Conservation (phyloP, 805 yeast species). For the Suhomyces xylopsoci region DNA sequence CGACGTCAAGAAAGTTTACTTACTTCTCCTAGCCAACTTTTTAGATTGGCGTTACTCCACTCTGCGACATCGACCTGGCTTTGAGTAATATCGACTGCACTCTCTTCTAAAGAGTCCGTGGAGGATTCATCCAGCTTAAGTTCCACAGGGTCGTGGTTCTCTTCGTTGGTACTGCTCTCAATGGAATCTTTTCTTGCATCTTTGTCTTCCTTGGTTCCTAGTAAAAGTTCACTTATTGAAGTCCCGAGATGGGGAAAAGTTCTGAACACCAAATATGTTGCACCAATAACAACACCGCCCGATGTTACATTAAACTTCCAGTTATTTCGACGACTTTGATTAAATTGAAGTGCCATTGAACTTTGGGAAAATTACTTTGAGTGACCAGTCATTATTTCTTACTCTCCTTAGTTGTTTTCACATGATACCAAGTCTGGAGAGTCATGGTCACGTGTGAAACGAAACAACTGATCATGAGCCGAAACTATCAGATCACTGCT, state of each 20-base stretch:
- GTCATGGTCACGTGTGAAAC: neutral
- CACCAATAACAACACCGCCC: slow-evolving; percentile 43
- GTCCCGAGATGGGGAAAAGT: slow-evolving; percentile 50
- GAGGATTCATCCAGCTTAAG: slow-evolving; percentile 9
- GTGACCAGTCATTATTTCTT: neutral
- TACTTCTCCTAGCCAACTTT: slow-evolving; percentile 37
- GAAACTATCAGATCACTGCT: neutral
- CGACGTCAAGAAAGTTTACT: slow-evolving; percentile 16
- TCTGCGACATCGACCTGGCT: slow-evolving; percentile 27
- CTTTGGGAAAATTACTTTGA: neutral
- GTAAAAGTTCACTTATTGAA: slow-evolving; percentile 19
- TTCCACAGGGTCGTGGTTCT: slow-evolving; percentile 24
- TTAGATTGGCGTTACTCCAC: slow-evolving; percentile 37
- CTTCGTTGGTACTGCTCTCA: slow-evolving; percentile 8
- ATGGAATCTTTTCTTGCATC: neutral
- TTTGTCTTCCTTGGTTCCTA: slow-evolving; percentile 15
- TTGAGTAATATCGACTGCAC: slow-evolving; percentile 4
- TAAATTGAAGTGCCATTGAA: slow-evolving; percentile 22
- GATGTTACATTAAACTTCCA: slow-evolving; percentile 26
- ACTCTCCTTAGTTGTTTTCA: neutral
- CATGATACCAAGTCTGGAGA: neutral
- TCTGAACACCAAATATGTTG: slow-evolving; percentile 38
- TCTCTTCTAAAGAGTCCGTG: slow-evolving; percentile 7
- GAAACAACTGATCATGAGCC: neutral
- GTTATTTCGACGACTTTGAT: slow-evolving; percentile 9